Base-by-base conservation (phyloP, 1,284 basidiomycete species). In the Chondrostereum purpureum region DNA sequence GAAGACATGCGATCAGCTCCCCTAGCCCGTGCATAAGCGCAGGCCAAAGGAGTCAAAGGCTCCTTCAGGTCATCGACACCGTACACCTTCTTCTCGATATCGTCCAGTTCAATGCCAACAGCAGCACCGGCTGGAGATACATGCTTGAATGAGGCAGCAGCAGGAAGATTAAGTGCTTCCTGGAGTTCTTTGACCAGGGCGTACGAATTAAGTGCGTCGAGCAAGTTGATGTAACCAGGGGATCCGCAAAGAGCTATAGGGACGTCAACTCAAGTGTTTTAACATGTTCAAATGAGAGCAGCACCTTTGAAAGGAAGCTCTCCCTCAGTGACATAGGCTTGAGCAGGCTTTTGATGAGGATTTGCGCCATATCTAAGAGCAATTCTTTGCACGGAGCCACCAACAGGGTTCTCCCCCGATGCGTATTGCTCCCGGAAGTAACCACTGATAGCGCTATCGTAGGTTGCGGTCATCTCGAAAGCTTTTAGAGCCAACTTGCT, bases 1-100 rank as follows among this genome's bases (percentile, higher is more conserved):
- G 92, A 97, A 1, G 93, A 97, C 95, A 99, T 99, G 46, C 95
- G 85, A 66, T 99, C 96, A 14, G 95, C 96, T 53, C 89, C 94
- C 62, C 96, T 83, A 45, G 95, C 96, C 49, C 96, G 87, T 33
- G 95, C 94, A 59, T 99, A 99, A 1, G 96, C 96, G 47, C 80
- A 80, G 18, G 95, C 95, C 40, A 99, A 75, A 10, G 88, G 83
- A 1, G 92, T 93, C 37, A 99, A 73, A 37, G 86, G 76, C 60
- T 90, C 86, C 59, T 90, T 93, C 48, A 98, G 73, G 60, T 98
- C 95, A 45, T 97, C 93, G 2, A 98, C 95, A 12, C 93, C 95
- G 58, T 95, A 99, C 0, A 98, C 94, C 59, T 91, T 84, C 63
- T 93, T 92, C 68, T 98, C 94, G 0, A 76, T 77, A 19, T 91